Percentiles rank a stretch among this genome's conserved stretches.
phyloP scores from a whole-genome alignment of 306 rosid species.

The Cicer judaicum region DNA sequence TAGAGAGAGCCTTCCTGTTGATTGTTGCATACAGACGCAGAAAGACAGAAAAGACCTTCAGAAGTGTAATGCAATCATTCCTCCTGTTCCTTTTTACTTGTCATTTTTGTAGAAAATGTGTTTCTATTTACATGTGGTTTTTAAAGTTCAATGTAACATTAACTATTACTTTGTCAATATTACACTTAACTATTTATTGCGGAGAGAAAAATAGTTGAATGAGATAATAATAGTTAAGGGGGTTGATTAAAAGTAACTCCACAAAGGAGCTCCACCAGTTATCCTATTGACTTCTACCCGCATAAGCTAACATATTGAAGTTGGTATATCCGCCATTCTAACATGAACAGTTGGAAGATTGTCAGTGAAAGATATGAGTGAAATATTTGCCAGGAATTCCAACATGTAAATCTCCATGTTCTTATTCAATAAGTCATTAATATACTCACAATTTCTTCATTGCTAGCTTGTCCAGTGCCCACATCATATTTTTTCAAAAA shows the following conservation, averaged over 20 bases:
- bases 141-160: too few relatives aligned
- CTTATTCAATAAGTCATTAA: constrained; percentile 18
- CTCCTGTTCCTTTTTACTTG: too few relatives aligned
- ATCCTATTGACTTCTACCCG: background rate
- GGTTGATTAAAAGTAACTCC: too few relatives aligned
- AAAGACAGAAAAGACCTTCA: background rate
- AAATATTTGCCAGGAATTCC: constrained; percentile 30
- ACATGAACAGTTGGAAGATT: background rate
- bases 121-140: too few relatives aligned
- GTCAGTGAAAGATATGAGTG: constrained; percentile 8
- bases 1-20: background rate
- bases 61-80: background rate
- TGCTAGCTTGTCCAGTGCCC: constrained; percentile 41
- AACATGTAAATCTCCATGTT: constrained; percentile 14
- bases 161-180: too few relatives aligned
- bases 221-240: too few relatives aligned
- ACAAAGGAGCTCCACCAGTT: too few relatives aligned
- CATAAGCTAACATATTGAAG: constrained; percentile 6
- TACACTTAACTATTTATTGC: too few relatives aligned
- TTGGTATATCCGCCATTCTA: background rate
- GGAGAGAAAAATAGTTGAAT: too few relatives aligned
- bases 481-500: constrained; percentile 60
- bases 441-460: constrained; percentile 68
- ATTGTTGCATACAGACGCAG: background rate
- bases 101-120: too few relatives aligned